Evolutionary conservation across 495 filamentous ascomycete species (phyloP).

Genomic region (Daldinia decipiens): DNA sequence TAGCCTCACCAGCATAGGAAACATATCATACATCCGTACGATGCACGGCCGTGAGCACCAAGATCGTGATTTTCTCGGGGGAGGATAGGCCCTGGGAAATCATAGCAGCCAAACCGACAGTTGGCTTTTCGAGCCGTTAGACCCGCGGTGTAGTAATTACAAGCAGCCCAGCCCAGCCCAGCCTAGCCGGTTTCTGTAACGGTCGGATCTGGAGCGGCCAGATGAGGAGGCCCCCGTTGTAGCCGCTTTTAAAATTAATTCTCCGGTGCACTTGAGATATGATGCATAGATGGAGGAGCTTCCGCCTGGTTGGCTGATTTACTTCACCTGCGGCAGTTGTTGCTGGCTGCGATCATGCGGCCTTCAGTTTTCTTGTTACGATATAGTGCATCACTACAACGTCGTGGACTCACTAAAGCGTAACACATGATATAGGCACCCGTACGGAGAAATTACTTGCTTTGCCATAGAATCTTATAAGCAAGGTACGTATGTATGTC

Average conservation of each 20-base stretch:
- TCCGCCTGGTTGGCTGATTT: slow-evolving; percentile 40
- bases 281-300: slow-evolving; percentile 30
- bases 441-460: slow-evolving; percentile 26
- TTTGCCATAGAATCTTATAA: slow-evolving; percentile 15
- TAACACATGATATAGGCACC: slow-evolving; percentile 41
- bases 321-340: slow-evolving; percentile 42
- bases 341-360: slow-evolving; percentile 33
- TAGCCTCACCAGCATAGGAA: slow-evolving; percentile 6
- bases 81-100: slow-evolving; percentile 14
- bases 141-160: slow-evolving; percentile 43
- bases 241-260: slow-evolving; percentile 45
- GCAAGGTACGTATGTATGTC: slow-evolving; percentile 5
- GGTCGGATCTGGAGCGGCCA: slow-evolving; percentile 36
- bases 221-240: slow-evolving; percentile 38
- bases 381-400: slow-evolving; percentile 27
- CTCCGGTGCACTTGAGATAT: slow-evolving; percentile 42
- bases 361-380: slow-evolving; percentile 20
- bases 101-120: slow-evolving; percentile 16
- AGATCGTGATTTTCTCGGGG: slow-evolving; percentile 20
- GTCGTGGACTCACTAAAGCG: slow-evolving; percentile 17
- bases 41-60: slow-evolving; percentile 24
- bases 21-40: background rate
- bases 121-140: slow-evolving; percentile 32
- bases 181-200: slow-evolving; percentile 31
- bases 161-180: slow-evolving; percentile 30